Conservation (phyloP, 2,329 filamentous ascomycete genomes). For the Aspergillus persii region DNA sequence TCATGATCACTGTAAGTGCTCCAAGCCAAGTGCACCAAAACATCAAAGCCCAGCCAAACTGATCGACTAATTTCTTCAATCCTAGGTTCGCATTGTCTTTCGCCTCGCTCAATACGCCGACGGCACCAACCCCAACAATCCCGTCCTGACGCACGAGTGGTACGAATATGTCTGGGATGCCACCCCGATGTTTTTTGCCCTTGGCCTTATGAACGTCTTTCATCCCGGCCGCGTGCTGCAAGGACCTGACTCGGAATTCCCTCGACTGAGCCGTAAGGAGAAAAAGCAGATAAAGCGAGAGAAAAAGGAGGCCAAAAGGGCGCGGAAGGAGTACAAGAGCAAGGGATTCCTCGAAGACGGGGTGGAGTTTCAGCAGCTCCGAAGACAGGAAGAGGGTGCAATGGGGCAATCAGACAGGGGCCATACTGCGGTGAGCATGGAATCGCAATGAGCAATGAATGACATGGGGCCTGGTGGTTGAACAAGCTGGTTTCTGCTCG, state of each 20-base stretch:
- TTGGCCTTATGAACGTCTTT: slow-evolving; percentile 43
- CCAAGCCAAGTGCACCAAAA: no score
- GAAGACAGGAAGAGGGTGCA: background rate
- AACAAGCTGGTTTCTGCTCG: no score
- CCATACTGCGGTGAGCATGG: background rate
- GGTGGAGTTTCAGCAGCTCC: background rate
- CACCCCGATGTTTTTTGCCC: slow-evolving; percentile 54
- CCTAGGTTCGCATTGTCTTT: slow-evolving; percentile 58
- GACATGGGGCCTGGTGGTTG: no score
- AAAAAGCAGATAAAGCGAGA: slow-evolving; percentile 44
- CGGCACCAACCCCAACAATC: slow-evolving; percentile 56
- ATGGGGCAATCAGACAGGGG: background rate
- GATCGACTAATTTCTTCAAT: no score
- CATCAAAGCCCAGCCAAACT: no score
- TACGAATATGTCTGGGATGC: slow-evolving; percentile 56
- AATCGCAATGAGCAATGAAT: background rate
- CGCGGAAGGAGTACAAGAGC: background rate
- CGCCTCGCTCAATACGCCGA: slow-evolving; percentile 60
- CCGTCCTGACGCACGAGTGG: slow-evolving; percentile 61
- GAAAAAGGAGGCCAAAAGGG: slow-evolving; percentile 33
- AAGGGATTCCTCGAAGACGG: background rate
- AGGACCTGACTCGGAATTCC: slow-evolving; percentile 49
- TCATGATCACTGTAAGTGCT: slow-evolving; percentile 41
- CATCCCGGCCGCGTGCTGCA: slow-evolving; percentile 51
- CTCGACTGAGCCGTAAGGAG: slow-evolving; percentile 41